A percentile compares a stretch with the other conserved stretches of the same genome.
Evolutionary conservation across 352 stramenopile genomes (phyloP).

Genomic region (Phytophthora brassicae): DNA sequence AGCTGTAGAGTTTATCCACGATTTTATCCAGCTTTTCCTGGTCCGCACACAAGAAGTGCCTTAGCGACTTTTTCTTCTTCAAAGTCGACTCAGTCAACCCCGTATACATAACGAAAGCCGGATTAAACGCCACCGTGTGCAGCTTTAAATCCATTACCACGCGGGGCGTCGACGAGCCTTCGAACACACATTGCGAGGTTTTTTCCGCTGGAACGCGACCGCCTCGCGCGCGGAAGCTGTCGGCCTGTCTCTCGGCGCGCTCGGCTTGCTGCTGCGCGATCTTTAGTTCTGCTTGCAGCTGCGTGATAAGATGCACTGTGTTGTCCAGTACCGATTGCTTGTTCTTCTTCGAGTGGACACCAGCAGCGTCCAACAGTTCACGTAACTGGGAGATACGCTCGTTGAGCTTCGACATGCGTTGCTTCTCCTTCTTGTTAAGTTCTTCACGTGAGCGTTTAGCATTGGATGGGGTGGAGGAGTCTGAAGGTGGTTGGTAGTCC

Average conservation of each 20-base stretch:
- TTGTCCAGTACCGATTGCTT: conserved; percentile 74
- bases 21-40: conserved; percentile 37
- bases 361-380: conserved; percentile 49
- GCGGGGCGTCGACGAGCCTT: conserved; percentile 50
- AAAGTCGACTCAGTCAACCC: conserved; percentile 39
- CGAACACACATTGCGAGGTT: conserved; percentile 40
- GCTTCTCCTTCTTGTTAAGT: conserved; percentile 84
- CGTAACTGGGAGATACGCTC: conserved; percentile 74
- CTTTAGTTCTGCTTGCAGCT: conserved; percentile 49
- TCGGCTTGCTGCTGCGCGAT: conserved; percentile 56
- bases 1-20: conserved; percentile 34
- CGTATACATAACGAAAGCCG: conserved; percentile 45
- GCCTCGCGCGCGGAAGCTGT: conserved; percentile 41
- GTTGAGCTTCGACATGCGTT: conserved; percentile 86
- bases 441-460: conserved; percentile 73
- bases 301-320: conserved; percentile 58
- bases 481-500: conserved; percentile 40
- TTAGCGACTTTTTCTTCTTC: conserved; percentile 58
- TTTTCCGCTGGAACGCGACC: conserved; percentile 27
- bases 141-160: conserved; percentile 53
- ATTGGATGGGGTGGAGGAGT: conserved; percentile 22
- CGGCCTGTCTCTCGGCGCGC: conserved; percentile 49
- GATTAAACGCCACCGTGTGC: conserved; percentile 53
- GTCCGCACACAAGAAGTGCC: conserved; percentile 50
- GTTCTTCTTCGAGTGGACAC: conserved; percentile 71